These are phyloP conservation scores for Stropharia rugosoannulata DNA, from an alignment of 768 basidiomycete genomes.

Conservation along the genomic window DNA sequence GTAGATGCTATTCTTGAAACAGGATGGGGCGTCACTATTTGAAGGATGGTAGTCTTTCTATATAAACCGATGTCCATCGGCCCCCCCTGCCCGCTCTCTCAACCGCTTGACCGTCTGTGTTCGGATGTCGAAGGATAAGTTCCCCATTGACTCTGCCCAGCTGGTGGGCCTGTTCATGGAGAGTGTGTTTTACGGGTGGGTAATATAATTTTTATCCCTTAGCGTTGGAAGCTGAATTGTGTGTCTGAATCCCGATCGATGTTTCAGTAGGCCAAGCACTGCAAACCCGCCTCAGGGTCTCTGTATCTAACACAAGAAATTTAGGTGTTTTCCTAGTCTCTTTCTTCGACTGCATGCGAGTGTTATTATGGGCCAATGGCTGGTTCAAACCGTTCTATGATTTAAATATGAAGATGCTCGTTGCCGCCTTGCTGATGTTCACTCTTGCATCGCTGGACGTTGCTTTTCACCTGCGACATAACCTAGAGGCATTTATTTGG, in stretches of 20 bases:
- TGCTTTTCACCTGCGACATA: slow-evolving; percentile 38
- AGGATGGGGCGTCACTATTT: too few relatives aligned
- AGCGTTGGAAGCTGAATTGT: not conserved
- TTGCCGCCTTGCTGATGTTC: slow-evolving; percentile 37
- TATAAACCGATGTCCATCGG: too few relatives aligned
- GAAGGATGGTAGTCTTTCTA: too few relatives aligned
- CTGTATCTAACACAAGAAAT: not conserved
- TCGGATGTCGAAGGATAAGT: slow-evolving; percentile 18
- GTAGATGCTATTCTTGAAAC: too few relatives aligned
- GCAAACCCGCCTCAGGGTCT: too few relatives aligned
- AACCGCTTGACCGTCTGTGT: not conserved
- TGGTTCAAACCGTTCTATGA: slow-evolving; percentile 22
- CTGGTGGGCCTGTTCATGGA: slow-evolving; percentile 41
- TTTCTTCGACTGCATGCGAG: slow-evolving; percentile 32
- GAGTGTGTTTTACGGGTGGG: slow-evolving; percentile 36
- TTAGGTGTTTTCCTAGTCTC: slow-evolving; percentile 36
- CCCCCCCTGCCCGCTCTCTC: not conserved
- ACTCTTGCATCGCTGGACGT: slow-evolving; percentile 40
- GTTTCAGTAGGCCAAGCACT: too few relatives aligned
- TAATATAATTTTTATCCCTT: not conserved
- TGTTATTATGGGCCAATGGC: slow-evolving; percentile 29
- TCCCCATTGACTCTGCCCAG: slow-evolving; percentile 36
- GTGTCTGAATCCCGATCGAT: too few relatives aligned
- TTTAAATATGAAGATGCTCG: slow-evolving; percentile 34
- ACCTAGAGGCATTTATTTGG: slow-evolving; percentile 40